phyloP scores from a whole-genome alignment of 495 filamentous ascomycete species.

The Aspergillus indologenus region DNA sequence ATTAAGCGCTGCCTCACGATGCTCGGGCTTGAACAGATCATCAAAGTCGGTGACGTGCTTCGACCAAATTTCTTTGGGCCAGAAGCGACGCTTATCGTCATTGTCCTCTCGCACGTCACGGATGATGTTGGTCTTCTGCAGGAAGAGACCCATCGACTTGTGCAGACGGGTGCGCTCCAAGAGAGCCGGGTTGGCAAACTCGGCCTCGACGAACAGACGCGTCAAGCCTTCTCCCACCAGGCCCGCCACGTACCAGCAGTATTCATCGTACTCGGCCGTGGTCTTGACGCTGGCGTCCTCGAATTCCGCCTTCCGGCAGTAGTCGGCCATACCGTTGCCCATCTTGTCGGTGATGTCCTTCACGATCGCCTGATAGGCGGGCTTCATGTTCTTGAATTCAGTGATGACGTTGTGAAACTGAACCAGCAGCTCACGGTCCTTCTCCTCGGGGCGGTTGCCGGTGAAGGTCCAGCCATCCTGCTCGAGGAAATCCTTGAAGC shows the following conservation, averaged over 20 bases:
- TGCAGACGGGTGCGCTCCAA: slow-evolving; percentile 74
- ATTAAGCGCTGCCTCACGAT: slow-evolving; percentile 75
- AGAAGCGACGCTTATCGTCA: slow-evolving; percentile 83
- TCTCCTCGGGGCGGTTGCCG: slow-evolving; percentile 85
- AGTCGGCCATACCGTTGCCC: slow-evolving; percentile 99
- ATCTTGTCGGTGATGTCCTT: slow-evolving; percentile 93
- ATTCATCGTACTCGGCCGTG: slow-evolving; percentile 83
- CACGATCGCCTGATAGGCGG: slow-evolving; percentile 78
- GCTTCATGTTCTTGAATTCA: slow-evolving; percentile 88
- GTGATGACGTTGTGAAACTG: slow-evolving; percentile 82
- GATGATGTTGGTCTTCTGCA: slow-evolving; percentile 99
- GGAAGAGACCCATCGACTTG: slow-evolving; percentile 94
- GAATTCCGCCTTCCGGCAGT: slow-evolving; percentile 74
- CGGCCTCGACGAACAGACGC: slow-evolving; percentile 82
- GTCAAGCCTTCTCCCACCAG: slow-evolving; percentile 92
- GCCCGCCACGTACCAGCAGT: slow-evolving; percentile 98
- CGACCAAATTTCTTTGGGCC: slow-evolving; percentile 92
- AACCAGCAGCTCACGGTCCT: slow-evolving; percentile 87
- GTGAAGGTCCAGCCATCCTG: slow-evolving; percentile 86
- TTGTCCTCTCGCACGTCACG: slow-evolving; percentile 90
- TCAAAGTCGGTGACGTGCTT: slow-evolving; percentile 88
- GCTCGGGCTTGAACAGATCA: slow-evolving; percentile 80
- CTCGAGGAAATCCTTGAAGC: slow-evolving; percentile 74
- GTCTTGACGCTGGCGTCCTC: slow-evolving; percentile 78
- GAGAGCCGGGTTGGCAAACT: slow-evolving; percentile 82